Conservation (phyloP, 2,329 filamentous ascomycete genomes). For the Fusarium siculi region DNA sequence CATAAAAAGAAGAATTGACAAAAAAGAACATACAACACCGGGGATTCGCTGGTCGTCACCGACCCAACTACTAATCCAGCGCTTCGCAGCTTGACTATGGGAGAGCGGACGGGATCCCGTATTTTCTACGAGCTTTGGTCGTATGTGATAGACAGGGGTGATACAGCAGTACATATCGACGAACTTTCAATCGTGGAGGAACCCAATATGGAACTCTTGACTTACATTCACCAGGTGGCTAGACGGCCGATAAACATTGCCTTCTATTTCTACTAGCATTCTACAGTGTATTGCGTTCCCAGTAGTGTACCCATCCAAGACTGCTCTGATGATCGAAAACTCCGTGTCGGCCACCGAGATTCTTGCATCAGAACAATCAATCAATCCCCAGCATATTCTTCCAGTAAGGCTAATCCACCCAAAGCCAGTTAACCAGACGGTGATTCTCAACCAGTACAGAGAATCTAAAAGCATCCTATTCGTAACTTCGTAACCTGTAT, state of each 20-base stretch:
- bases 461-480: not conserved
- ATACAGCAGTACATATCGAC: rapidly evolving
- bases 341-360: not conserved
- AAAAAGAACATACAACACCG: not conserved
- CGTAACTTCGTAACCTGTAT: rapidly evolving
- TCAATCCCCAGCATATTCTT: not conserved
- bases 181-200: rapidly evolving
- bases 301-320: not conserved
- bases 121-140: not conserved
- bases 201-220: not conserved
- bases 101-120: not conserved
- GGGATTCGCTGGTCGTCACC: slow-evolving; percentile 1
- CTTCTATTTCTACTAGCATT: not conserved
- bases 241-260: not conserved
- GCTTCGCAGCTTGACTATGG: not conserved
- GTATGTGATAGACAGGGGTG: rapidly evolving
- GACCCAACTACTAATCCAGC: not conserved
- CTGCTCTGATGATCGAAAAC: not conserved
- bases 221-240: not conserved
- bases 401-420: not conserved
- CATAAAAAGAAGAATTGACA: not conserved
- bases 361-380: not conserved
- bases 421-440: not conserved
- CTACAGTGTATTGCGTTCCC: not conserved
- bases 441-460: no score